Conservation (phyloP, 371 early-diverging fungal genomes). For the Mycotypha africana region DNA sequence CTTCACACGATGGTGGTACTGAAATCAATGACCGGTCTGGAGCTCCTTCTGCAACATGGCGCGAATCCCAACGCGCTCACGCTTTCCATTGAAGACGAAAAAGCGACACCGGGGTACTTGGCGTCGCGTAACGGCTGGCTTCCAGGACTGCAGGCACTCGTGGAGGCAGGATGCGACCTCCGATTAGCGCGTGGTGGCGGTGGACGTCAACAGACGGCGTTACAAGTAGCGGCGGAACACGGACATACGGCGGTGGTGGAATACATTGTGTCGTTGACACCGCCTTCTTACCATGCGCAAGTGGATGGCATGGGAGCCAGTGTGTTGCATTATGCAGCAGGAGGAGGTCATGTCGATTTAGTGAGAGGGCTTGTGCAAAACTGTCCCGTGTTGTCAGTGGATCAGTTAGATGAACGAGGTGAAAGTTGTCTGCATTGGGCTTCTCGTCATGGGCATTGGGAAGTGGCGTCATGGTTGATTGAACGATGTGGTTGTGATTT, state of each 20-base stretch:
- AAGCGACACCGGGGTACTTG: slow-evolving; percentile 38
- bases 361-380: slow-evolving; percentile 25
- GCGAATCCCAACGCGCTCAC: slow-evolving; percentile 43
- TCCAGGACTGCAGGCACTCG: slow-evolving; percentile 32
- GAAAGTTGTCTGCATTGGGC: slow-evolving; percentile 43
- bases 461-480: slow-evolving; percentile 31
- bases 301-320: slow-evolving; percentile 33
- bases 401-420: slow-evolving; percentile 26
- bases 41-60: slow-evolving; percentile 34
- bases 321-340: slow-evolving; percentile 40
- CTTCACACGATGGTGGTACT: slow-evolving; percentile 33
- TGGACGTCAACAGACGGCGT: slow-evolving; percentile 24
- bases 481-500: slow-evolving; percentile 37
- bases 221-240: slow-evolving; percentile 40
- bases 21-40: slow-evolving; percentile 23
- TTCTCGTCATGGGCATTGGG: slow-evolving; percentile 32
- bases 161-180: slow-evolving; percentile 37
- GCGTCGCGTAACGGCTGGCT: slow-evolving; percentile 45
- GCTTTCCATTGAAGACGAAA: slow-evolving; percentile 35
- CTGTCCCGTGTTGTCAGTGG: slow-evolving; percentile 29
- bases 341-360: slow-evolving; percentile 38
- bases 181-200: slow-evolving; percentile 25
- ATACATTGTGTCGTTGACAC: slow-evolving; percentile 27
- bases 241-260: slow-evolving; percentile 33
- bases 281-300: slow-evolving; percentile 18